Base-by-base conservation (phyloP, 2,329 filamentous ascomycete species). In the Nemania serpens region DNA sequence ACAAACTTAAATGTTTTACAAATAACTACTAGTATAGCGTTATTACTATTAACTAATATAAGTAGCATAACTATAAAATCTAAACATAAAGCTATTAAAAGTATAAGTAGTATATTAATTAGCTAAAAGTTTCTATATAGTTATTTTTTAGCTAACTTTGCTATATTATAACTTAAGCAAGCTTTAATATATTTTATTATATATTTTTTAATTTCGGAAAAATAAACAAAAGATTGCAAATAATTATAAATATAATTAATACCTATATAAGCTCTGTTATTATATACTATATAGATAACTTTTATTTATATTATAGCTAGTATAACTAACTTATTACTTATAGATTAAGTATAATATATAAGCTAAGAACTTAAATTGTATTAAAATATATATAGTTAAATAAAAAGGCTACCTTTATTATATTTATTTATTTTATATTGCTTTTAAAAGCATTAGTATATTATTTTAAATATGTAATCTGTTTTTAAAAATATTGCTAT, bases 1-100 rank as follows among this genome's bases (percentile, higher is more conserved):
- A 49, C 12, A 36, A 34, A 17, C 36, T 49, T 49, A 36, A 49
- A 49, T 2, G n/a, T 36, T 49, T 49, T 49, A 49, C 36, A 49
- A 10, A 49, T 13, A 18, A 49, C 13, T 18, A 37, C 12, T 12
- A 49, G 36, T 10, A 49, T 37, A 12, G 10, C n/a, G 17, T 45
- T 45, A 22, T 45, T 45, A 11, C 12, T 36, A 49, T 49, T 49
- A 36, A 22, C 10, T 3, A 45, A 45, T 12, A 20, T 20, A 36
- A 49, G 6, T 6, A 49, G 13, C 2, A n/a, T 20, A 13, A 49
- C 18, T 29, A 49, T 36, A 49, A 49, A 49, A 34, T 49, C 36
- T 17, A 49, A 36, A 20, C 15, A 49, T 10, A 49, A 17, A 12
- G 36, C 18, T 10, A 20, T 36, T 3, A 49, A 49, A 18, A 36